A percentile compares a stretch with the other conserved stretches of the same genome.
Evolutionary conservation across 768 basidiomycete species (phyloP).

Genomic region (Hygrocybe punicea): DNA sequence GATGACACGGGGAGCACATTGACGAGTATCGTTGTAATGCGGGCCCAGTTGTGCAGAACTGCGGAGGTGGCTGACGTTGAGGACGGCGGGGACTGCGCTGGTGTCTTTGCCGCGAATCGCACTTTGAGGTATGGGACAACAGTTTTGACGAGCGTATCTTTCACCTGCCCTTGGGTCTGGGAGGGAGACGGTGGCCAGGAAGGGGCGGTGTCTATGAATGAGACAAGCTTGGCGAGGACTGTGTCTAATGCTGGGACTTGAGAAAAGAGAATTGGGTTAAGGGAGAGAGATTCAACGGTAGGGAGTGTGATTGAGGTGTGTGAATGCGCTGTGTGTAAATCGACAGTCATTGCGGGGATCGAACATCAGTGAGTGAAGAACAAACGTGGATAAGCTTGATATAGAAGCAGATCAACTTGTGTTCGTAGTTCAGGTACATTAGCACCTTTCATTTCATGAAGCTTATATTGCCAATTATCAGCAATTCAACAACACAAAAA

Average conservation of each 20-base stretch:
- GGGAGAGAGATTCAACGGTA: constrained; percentile 56
- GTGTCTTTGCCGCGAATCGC: constrained; percentile 38
- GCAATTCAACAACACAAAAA: background rate
- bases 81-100: constrained; percentile 11
- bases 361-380: constrained; percentile 11
- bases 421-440: constrained; percentile 64
- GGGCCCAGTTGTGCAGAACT: constrained; percentile 48
- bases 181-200: constrained; percentile 14
- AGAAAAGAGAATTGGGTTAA: constrained; percentile 71
- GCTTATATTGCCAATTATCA: constrained; percentile 36
- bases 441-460: constrained; percentile 69
- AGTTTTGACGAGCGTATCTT: constrained; percentile 44
- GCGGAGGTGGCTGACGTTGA: constrained; percentile 34
- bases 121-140: constrained; percentile 66
- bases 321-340: constrained; percentile 58
- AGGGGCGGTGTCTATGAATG: constrained; percentile 53
- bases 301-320: constrained; percentile 62
- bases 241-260: constrained; percentile 68
- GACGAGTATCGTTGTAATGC: constrained; percentile 43
- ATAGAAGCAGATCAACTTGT: constrained; percentile 72
- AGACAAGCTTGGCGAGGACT: constrained; percentile 56
- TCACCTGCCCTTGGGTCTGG: constrained; percentile 40
- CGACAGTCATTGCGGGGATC: background rate
- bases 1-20: constrained; percentile 47
- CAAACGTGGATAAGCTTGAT: constrained; percentile 78